phyloP scores from a whole-genome alignment of 371 early-diverging fungal species.

The Apophysomyces variabilis region DNA sequence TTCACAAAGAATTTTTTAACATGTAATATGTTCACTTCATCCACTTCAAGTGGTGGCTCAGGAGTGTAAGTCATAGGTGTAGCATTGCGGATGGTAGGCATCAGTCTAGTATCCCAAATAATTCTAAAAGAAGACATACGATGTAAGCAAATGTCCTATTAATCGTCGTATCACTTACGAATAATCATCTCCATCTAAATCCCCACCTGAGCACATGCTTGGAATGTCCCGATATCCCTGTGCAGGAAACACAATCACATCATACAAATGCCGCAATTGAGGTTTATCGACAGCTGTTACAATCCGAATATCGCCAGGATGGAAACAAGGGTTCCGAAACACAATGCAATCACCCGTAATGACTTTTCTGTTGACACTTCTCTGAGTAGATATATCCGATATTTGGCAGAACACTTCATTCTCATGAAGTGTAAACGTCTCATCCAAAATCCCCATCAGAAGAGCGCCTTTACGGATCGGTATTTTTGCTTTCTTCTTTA shows the following conservation, averaged over 20 bases:
- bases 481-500: conserved; percentile 65
- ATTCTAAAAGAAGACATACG: conserved; percentile 32
- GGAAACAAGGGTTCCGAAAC: conserved; percentile 70
- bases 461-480: conserved; percentile 58
- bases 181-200: conserved; percentile 79
- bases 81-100: conserved; percentile 38
- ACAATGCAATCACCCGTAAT: conserved; percentile 56
- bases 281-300: conserved; percentile 65
- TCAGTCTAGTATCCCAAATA: conserved; percentile 68
- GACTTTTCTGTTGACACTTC: conserved; percentile 30
- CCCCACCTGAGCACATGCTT: conserved; percentile 77
- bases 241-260: conserved; percentile 81
- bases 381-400: conserved; percentile 17
- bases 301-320: conserved; percentile 78
- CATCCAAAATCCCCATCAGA: conserved; percentile 80
- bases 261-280: conserved; percentile 58
- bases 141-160: not conserved
- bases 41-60: conserved; percentile 34
- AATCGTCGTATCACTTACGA: conserved; percentile 26
- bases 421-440: conserved; percentile 63
- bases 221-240: conserved; percentile 71
- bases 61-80: conserved; percentile 26
- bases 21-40: conserved; percentile 42
- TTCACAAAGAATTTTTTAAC: conserved; percentile 64
- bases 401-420: conserved; percentile 69